Percentiles rank a stretch among this genome's conserved stretches.
These are phyloP conservation scores for Schizochytrium sp. DNA, from an alignment of 108 stramenopile genomes.

Conservation along the genomic window DNA sequence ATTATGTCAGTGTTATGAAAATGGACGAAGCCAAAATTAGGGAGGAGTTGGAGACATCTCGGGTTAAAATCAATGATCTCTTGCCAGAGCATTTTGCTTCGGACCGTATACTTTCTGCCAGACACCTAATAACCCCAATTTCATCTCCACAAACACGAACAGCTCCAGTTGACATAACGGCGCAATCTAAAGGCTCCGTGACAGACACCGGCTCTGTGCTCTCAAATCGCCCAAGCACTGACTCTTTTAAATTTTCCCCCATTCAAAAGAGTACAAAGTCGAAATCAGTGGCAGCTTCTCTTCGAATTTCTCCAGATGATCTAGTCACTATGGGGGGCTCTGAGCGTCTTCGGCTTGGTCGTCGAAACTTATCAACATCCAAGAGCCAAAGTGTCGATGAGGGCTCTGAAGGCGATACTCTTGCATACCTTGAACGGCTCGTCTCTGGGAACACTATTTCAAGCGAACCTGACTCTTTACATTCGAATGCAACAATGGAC, in stretches of 20 bases:
- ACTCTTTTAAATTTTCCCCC: too few relatives aligned
- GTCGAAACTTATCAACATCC: not conserved
- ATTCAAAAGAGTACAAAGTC: not conserved
- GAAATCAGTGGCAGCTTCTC: not conserved
- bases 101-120: too few relatives aligned
- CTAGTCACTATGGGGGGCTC: not conserved
- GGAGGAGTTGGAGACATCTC: not conserved
- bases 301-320: not conserved
- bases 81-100: constrained; percentile 10
- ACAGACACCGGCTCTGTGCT: too few relatives aligned
- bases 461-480: too few relatives aligned
- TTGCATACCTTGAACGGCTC: not conserved
- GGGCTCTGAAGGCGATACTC: constrained; percentile 27
- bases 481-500: not conserved
- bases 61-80: not conserved
- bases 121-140: too few relatives aligned
- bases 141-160: too few relatives aligned
- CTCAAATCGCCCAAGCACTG: too few relatives aligned
- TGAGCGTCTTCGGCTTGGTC: not conserved
- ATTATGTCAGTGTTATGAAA: not conserved
- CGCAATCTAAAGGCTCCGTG: too few relatives aligned
- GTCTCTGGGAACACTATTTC: not conserved
- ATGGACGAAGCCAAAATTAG: not conserved
- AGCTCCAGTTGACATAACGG: too few relatives aligned
- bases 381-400: not conserved